phyloP scores from a whole-genome alignment of 768 basidiomycete species.

The Lentinus brumalis region DNA sequence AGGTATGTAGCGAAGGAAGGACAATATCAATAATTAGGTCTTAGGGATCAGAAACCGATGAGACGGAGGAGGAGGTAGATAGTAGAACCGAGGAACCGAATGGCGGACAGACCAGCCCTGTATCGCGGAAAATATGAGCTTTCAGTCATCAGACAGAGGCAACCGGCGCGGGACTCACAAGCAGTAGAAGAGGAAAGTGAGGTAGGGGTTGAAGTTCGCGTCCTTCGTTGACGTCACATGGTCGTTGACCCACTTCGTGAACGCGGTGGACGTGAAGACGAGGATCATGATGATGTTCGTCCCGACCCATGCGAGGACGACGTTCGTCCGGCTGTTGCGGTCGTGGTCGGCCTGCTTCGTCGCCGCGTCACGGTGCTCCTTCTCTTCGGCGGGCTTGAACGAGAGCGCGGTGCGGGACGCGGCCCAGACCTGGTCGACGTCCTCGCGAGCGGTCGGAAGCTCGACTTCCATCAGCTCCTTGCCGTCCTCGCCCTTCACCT shows the following conservation, averaged over 20 bases:
- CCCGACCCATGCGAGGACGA: slow-evolving; percentile 81
- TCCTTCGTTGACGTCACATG: slow-evolving; percentile 52
- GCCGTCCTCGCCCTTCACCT: slow-evolving; percentile 81
- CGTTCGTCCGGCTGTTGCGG: slow-evolving; percentile 82
- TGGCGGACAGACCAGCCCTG: slow-evolving; percentile 77
- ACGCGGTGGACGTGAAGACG: slow-evolving; percentile 75
- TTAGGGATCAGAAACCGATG: slow-evolving; percentile 51
- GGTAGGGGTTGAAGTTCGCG: slow-evolving; percentile 84
- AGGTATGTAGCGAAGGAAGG: neutral
- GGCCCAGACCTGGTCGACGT: slow-evolving; percentile 85
- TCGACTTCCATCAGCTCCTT: slow-evolving; percentile 88
- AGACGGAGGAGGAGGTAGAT: slow-evolving; percentile 79
- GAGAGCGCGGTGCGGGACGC: slow-evolving; percentile 74
- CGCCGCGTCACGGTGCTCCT: slow-evolving; percentile 81
- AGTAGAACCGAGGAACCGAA: slow-evolving; percentile 80
- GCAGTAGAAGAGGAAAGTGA: slow-evolving; percentile 76
- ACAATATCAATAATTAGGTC: slow-evolving; percentile 8
- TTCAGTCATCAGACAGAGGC: too few species aligned
- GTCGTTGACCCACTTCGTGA: slow-evolving; percentile 68
- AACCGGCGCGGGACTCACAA: slow-evolving; percentile 39
- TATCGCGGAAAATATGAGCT: neutral
- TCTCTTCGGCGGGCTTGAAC: slow-evolving; percentile 67
- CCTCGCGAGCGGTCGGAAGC: slow-evolving; percentile 78
- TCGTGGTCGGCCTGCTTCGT: slow-evolving; percentile 90
- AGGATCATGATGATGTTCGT: slow-evolving; percentile 82